Conservation (phyloP, 768 basidiomycete species). For the Hemileccinum impolitum region DNA sequence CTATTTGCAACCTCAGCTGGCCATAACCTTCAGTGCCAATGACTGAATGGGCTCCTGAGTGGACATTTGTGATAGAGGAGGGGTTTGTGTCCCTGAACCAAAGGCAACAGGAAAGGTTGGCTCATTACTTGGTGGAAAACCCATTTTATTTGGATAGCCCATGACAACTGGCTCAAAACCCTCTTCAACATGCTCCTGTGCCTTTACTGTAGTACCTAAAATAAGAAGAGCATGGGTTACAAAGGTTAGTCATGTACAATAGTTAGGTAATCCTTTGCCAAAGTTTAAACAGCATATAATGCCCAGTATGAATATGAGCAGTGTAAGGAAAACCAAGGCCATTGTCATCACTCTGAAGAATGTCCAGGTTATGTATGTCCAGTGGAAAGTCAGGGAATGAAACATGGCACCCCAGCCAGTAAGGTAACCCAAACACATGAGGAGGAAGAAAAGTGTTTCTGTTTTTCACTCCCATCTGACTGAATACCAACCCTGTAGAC, state of each 20-base stretch:
- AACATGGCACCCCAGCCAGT: slow-evolving; percentile 74
- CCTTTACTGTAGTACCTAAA: slow-evolving; percentile 42
- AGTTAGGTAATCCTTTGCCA: slow-evolving; percentile 66
- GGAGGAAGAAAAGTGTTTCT: slow-evolving; percentile 62
- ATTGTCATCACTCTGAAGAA: slow-evolving; percentile 68
- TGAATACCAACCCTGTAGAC: slow-evolving; percentile 66
- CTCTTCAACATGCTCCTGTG: slow-evolving; percentile 48
- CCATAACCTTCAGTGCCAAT: too few species aligned
- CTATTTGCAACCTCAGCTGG: too few species aligned
- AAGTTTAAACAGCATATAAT: slow-evolving; percentile 71
- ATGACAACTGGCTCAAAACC: slow-evolving; percentile 34
- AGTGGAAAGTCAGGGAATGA: slow-evolving; percentile 65
- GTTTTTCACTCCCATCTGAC: slow-evolving; percentile 62
- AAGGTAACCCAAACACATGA: slow-evolving; percentile 57
- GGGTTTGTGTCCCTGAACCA: slow-evolving; percentile 32
- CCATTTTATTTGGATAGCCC: slow-evolving; percentile 51
- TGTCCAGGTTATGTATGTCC: slow-evolving; percentile 69
- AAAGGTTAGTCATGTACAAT: slow-evolving; percentile 45
- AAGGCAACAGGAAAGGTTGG: slow-evolving; percentile 51
- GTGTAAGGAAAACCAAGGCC: slow-evolving; percentile 54
- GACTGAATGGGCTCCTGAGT: too few species aligned
- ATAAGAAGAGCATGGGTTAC: background rate
- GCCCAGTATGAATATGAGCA: slow-evolving; percentile 57
- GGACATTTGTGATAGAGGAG: slow-evolving; percentile 39
- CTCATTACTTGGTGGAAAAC: slow-evolving; percentile 54